Base-by-base conservation (phyloP, 176 grass and related monocot species). In the Pharus latifolius region DNA sequence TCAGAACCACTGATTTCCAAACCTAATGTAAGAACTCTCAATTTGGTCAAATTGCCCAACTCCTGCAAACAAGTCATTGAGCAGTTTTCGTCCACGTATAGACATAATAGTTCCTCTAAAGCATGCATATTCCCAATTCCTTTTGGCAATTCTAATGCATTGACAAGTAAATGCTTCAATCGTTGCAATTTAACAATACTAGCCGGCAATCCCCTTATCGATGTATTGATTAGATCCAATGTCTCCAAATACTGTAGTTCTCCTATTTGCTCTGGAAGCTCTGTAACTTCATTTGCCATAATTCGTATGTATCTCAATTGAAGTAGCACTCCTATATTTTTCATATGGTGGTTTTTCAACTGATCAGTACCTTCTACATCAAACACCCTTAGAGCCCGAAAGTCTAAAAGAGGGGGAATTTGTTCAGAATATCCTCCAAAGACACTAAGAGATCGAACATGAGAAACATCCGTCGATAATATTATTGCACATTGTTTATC, bases 381-480 rank as follows among this genome's bases (percentile, higher is more conserved):
- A 54, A 88, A 69, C n/a, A 88, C 52, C 57, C 80, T 78, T 15
- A 88, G 32, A 1, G 59, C 19, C 0, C 1, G 7, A 23, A 78
- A 83, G 5, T 49, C 13, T 1, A 47, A 73, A 65, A 83, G 63
- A 68, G 58, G 44, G 62, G 31, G 60, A 45, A 88, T 78, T 61
- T 49, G 11, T 56, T 55, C 35, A 37, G 34, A 48, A 15, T 79
- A 75, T 46, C 60, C n/a, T n/a, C n/a, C 44, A 55, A 78, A 83
- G 38, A 78, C 63, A 46, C 42, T 28, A 17, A 88, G 40, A 8
- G 85, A 78, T n/a, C 85, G 67, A 59, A 78, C 67, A 83, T 78
- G 67, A 73, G 50, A 41, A 67, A 24, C 42, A 76, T 23, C 26
- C 22, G 68, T 68, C 15, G 73, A 50, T 69, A 49, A 33, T 68